phyloP scores from a whole-genome alignment of 805 yeast species.

The Saccharomycopsis vini region DNA sequence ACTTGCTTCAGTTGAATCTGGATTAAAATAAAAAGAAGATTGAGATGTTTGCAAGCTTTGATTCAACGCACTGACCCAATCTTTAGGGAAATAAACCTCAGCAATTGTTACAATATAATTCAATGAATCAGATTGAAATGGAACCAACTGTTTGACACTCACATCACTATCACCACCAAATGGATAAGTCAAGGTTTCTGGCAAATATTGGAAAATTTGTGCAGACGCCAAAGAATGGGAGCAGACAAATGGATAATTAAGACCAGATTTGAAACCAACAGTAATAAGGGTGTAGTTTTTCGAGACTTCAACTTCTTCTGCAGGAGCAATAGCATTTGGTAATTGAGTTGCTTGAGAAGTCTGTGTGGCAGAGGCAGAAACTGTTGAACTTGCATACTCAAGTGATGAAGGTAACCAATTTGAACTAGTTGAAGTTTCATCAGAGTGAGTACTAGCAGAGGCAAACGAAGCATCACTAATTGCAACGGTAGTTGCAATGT shows the following conservation, averaged over 20 bases:
- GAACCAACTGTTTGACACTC: slow-evolving; percentile 61
- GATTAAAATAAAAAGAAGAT: slow-evolving; percentile 56
- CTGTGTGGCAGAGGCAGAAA: slow-evolving; percentile 2
- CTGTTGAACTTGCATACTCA: slow-evolving; percentile 7
- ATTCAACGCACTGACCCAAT: slow-evolving; percentile 31
- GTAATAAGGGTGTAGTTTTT: slow-evolving; percentile 50
- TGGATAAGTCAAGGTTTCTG: slow-evolving; percentile 58
- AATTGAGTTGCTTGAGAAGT: slow-evolving; percentile 40
- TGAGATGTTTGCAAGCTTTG: slow-evolving; percentile 22
- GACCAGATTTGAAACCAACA: slow-evolving; percentile 67
- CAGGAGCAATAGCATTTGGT: slow-evolving; percentile 77
- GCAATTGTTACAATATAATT: slow-evolving; percentile 81
- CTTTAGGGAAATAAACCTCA: slow-evolving; percentile 68
- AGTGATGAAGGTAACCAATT: slow-evolving; percentile 18
- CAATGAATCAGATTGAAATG: slow-evolving; percentile 50
- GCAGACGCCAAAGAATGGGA: slow-evolving; percentile 66
- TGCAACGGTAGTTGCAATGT: slow-evolving; percentile 15
- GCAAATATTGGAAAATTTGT: slow-evolving; percentile 77
- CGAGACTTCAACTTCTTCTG: slow-evolving; percentile 30
- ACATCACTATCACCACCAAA: slow-evolving; percentile 39
- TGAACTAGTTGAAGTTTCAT: slow-evolving; percentile 3
- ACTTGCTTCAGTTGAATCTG: slow-evolving; percentile 44
- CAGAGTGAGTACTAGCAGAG: background rate
- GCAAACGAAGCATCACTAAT: slow-evolving; percentile 5
- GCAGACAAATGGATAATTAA: slow-evolving; percentile 82